Evolutionary conservation across 371 early-diverging fungal species (phyloP).

Genomic region (Mucor sp.): DNA sequence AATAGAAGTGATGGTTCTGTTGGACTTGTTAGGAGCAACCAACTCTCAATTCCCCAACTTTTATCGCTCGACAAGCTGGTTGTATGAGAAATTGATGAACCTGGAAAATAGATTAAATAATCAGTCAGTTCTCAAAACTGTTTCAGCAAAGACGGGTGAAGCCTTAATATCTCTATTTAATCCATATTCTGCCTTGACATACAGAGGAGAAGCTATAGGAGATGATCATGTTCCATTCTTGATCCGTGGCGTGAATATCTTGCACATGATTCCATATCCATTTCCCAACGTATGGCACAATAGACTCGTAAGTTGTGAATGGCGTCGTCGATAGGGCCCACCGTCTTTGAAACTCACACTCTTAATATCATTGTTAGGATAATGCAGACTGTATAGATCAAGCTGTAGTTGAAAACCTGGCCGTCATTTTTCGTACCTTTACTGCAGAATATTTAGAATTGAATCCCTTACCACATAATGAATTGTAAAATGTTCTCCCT

Average conservation of each 20-base stretch:
- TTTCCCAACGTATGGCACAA: conserved; percentile 95
- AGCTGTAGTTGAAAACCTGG: conserved; percentile 51
- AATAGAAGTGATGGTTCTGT: conserved; percentile 86
- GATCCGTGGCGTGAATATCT: conserved; percentile 75
- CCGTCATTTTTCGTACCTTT: conserved; percentile 56
- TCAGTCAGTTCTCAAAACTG: conserved; percentile 23
- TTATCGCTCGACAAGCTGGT: conserved; percentile 61
- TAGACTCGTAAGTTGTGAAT: conserved; percentile 45
- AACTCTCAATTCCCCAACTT: conserved; percentile 57
- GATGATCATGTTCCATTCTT: conserved; percentile 96
- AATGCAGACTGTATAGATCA: conserved; percentile 44
- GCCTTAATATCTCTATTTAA: conserved; percentile 37
- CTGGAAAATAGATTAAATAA: conserved; percentile 50
- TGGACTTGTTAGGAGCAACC: conserved; percentile 83
- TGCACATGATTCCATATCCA: conserved; percentile 89
- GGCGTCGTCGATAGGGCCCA: neutral
- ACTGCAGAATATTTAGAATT: conserved; percentile 59
- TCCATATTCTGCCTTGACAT: conserved; percentile 35
- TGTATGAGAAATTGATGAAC: conserved; percentile 54
- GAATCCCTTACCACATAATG: conserved; percentile 32
- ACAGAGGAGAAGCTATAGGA: conserved; percentile 55
- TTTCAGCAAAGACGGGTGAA: conserved; percentile 28
- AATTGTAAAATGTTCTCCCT: conserved; percentile 18
- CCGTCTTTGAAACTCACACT: neutral
- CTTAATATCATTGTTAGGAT: conserved; percentile 19